phyloP scores from a whole-genome alignment of 768 basidiomycete genomes.

The Mycena chlorophos region DNA sequence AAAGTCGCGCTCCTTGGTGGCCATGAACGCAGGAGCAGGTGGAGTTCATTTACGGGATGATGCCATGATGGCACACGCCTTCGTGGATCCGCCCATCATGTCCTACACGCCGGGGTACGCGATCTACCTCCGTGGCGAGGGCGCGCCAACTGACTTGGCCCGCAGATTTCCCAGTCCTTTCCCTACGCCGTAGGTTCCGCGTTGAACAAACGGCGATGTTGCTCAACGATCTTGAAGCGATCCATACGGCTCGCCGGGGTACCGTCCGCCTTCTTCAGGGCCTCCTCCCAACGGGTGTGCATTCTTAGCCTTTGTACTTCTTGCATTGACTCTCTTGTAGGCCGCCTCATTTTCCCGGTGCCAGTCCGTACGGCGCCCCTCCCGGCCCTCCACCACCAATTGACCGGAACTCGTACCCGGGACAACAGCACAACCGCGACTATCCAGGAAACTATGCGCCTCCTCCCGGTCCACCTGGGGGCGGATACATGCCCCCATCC shows the following conservation, averaged over 20 bases:
- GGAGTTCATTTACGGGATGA: background rate
- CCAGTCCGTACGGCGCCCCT: constrained; percentile 29
- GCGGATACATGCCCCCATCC: background rate
- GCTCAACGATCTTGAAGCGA: constrained; percentile 10
- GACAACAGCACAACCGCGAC: constrained; percentile 43
- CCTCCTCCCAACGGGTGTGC: constrained; percentile 6
- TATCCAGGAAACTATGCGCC: constrained; percentile 25
- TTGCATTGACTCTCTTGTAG: background rate
- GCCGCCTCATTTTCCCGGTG: constrained; percentile 5
- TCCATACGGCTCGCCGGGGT: constrained; percentile 27
- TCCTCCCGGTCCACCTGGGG: background rate
- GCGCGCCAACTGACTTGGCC: too few relatives aligned
- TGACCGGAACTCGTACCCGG: constrained; percentile 35
- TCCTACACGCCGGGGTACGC: too few relatives aligned
- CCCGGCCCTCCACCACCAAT: constrained; percentile 34
- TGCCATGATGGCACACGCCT: too few relatives aligned
- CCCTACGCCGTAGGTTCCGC: background rate
- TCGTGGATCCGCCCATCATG: too few relatives aligned
- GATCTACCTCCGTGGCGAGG: too few relatives aligned
- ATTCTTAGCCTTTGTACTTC: background rate
- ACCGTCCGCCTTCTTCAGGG: constrained; percentile 33
- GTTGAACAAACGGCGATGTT: background rate
- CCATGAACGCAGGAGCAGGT: constrained; percentile 9
- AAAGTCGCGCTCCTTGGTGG: constrained; percentile 27
- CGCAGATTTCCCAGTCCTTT: background rate